These are phyloP conservation scores for Blastocystis sp. DNA, from an alignment of 352 stramenopile genomes.

Conservation along the genomic window DNA sequence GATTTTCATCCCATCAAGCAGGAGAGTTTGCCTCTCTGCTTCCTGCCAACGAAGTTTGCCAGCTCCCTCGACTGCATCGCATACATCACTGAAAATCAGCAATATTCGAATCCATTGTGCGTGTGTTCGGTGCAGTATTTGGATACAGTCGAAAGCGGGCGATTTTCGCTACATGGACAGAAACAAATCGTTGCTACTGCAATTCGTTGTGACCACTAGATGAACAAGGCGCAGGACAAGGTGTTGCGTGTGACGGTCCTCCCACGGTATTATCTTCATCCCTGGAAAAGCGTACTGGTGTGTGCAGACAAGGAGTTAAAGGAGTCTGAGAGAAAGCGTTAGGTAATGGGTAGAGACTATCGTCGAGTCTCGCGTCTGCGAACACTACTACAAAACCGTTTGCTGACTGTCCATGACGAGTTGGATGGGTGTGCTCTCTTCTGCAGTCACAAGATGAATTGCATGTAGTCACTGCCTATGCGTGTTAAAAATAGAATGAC, in stretches of 20 bases:
- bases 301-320: background rate
- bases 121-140: background rate
- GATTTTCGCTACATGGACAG: too few species aligned
- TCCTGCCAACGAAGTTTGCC: background rate
- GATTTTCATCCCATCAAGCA: background rate
- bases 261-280: conserved; percentile 5
- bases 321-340: background rate
- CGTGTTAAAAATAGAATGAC: background rate
- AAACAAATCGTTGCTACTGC: background rate
- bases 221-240: background rate
- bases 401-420: background rate
- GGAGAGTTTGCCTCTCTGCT: background rate
- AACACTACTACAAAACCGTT: background rate
- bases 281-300: conserved; percentile 26
- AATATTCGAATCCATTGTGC: background rate
- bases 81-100: background rate
- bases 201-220: background rate
- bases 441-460: conserved; percentile 6
- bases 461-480: background rate
- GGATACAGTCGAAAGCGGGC: background rate
- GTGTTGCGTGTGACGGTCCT: background rate
- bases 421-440: background rate
- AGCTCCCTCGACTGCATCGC: background rate
- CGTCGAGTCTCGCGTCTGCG: background rate
- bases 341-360: conserved; percentile 7